Base-by-base conservation (phyloP, 2,329 filamentous ascomycete species). In the Fusarium sp. region DNA sequence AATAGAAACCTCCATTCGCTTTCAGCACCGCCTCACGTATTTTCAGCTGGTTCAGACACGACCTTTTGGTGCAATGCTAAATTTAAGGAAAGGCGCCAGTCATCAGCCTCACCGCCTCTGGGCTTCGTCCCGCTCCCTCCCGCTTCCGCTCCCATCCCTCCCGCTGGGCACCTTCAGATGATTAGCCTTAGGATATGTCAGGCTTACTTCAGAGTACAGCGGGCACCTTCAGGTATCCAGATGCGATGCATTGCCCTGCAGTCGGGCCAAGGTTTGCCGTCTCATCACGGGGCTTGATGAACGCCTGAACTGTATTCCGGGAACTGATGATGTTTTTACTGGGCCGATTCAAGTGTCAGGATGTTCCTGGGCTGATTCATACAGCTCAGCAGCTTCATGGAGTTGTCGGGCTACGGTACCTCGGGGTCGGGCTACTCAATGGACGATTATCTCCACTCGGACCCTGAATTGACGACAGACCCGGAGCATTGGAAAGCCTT, bases 31-130 rank as follows among this genome's bases (percentile, higher is more conserved):
- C 67, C 58, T 53, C 67, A 37, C 61, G 44, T 30, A 19, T 11
- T 49, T 65, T 68, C 67, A 70, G 67, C 67, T 65, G 54, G 45
- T 26, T 48, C 45, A 41, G 50, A 31, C 51, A 53, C 43, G 44
- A 52, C 28, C 14, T 45, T 48, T 64, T 42, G 31, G 54, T 67
- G 52, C 23, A 42, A 52, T 55, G 49, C 58, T 54, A 62, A 54
- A 48, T 46, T 66, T 51, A 44, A 53, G 43, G 58, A 26, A 25
- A 54, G 58, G 46, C 67, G 57, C 63, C 56, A 68, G 67, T 58
- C 54, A 74, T 65, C 72, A 74, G 70, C 64, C 71, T 74, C 72
- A 74, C 72, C 72, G 72, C 72, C 72, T 74, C 70, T 74, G 70
- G 55, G 65, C 65, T 55, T 65, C 72, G 72, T 74, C 72, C 72